Evolutionary conservation across 345 rosid genomes (phyloP), one percentile per base, ranked within the genome.

Genomic region (Eucalyptus guilfoylei): DNA sequence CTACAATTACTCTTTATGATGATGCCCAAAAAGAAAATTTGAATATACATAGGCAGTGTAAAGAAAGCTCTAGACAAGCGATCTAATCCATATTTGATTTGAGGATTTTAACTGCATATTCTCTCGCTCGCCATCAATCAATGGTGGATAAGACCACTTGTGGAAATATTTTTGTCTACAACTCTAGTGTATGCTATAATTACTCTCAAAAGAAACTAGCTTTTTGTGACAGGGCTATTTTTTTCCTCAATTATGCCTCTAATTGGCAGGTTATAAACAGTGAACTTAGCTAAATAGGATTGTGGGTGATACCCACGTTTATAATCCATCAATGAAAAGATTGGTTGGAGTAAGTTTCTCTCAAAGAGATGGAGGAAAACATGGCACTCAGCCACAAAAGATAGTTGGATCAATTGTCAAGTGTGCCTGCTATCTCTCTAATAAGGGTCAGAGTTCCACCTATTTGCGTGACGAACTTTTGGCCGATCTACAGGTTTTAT

Each of bases 241-340:
- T 28, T n/a, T 7, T 4, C 0, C 17, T 15, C 11, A n/a, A 0
- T 3, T n/a, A 67, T 32, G 40, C 0, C 40, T n/a, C 6, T 67
- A 67, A 67, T n/a, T 62, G 32, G 72, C 0, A 67, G 40, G 80
- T 67, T 67, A 67, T n/a, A 67, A 67, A 32, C 80, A 0, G 21
- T 9, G 80, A 32, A n/a, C 34, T 62, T n/a, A 67, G 9, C 3
- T 67, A 67, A 32, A 67, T n/a, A 32, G 0, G 17, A 67, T 0
- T 67, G 40, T 15, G 80, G 40, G 80, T 64, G 40, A 64, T n/a
- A 14, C 37, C 37, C 37, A 64, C 17, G 37, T 14, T n/a, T n/a
- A n/a, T 14, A 64, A 15, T 62, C 69, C 69, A 62, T 13, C 69
- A 62, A 28, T 6, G 69, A 62, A 62, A 62, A 28, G 6, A n/a